Evolutionary conservation across 352 stramenopile genomes (phyloP).

Genomic region (Aphanomyces stellatus): DNA sequence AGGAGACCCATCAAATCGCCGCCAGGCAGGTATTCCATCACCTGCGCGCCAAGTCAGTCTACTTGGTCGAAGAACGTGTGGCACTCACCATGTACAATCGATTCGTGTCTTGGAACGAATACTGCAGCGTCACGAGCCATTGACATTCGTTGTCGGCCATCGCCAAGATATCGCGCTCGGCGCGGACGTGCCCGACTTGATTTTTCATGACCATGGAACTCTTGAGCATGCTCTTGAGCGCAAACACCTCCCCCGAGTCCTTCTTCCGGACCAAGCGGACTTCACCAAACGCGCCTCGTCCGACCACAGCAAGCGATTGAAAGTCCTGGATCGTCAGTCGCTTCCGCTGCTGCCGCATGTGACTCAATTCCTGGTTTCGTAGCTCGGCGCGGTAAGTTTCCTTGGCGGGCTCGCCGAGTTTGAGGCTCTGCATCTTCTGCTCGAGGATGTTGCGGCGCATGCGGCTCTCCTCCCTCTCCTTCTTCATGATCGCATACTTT

Average conservation of each 20-base stretch:
- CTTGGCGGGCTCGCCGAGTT: conserved; percentile 63
- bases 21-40: conserved; percentile 99
- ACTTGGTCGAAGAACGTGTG: conserved; percentile 19
- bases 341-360: conserved; percentile 74
- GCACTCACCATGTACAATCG: conserved; percentile 22
- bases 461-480: conserved; percentile 72
- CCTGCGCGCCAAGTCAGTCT: conserved; percentile 27
- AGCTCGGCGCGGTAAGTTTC: conserved; percentile 77
- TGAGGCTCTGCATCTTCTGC: conserved; percentile 74
- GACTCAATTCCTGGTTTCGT: conserved; percentile 62
- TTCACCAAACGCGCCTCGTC: conserved; percentile 97
- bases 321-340: conserved; percentile 90
- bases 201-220: conserved; percentile 88
- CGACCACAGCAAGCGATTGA: conserved; percentile 94
- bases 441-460: conserved; percentile 68
- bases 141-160: conserved; percentile 92
- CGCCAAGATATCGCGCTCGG: conserved; percentile 95
- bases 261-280: conserved; percentile 86
- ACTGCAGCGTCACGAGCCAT: conserved; percentile 97
- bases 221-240: conserved; percentile 90
- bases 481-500: conserved; percentile 86
- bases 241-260: conserved; percentile 81
- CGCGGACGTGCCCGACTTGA: conserved; percentile 94
- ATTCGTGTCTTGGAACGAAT: conserved; percentile 92
- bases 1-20: conserved; percentile 99